Evolutionary conservation across 129 eudicot genomes (phyloP), one percentile per base, ranked within the genome.

Genomic region (Silybum marianum): DNA sequence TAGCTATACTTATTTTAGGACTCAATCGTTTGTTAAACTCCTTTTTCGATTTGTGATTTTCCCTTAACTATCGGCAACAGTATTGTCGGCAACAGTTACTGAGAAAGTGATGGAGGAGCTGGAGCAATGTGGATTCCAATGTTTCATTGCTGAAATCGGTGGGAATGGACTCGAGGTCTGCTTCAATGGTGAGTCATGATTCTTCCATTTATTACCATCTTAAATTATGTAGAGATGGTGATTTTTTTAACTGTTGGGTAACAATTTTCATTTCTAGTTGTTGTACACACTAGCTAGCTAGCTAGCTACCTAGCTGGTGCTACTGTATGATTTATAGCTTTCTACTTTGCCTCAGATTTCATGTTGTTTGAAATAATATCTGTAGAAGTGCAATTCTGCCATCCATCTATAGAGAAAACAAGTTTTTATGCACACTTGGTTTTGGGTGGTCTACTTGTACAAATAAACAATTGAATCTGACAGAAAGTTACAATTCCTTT

Each of bases 41-140:
- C 3, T 58, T 18, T 18, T 18, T 18, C 10, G 10, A 63, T 36
- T 36, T 38, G 63, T 28, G 44, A 54, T 80, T 68, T 83, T 80
- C 67, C 85, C 97, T 92, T 95, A 79, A 95, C 95, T 54, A 25
- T 40, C 78, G 71, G 73, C 19, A 76, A 69, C 90, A 93, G 98
- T 93, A 32, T 84, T 96, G 71, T 88, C 99, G 14, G 85, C 85
- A 32, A 79, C 88, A 46, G 90, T 93, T 69, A 92, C 93, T 16
- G 91, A 88, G 46, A 88, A 93, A 82, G 98, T 93, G 22, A 87
- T 87, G 36, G 82, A 84, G 34, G 99, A 96, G 84, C 83, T 96
- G n/a, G 98, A 96, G 84, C 81, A 95, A 40, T 88, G 89, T n/a
- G 99, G 98, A 44, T 96, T 93, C 77, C 89, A 93, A 78, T 96